Percentiles rank a stretch among this genome's conserved stretches.
phyloP scores from a whole-genome alignment of 257 asterid species.

The Solanum rostratum region DNA sequence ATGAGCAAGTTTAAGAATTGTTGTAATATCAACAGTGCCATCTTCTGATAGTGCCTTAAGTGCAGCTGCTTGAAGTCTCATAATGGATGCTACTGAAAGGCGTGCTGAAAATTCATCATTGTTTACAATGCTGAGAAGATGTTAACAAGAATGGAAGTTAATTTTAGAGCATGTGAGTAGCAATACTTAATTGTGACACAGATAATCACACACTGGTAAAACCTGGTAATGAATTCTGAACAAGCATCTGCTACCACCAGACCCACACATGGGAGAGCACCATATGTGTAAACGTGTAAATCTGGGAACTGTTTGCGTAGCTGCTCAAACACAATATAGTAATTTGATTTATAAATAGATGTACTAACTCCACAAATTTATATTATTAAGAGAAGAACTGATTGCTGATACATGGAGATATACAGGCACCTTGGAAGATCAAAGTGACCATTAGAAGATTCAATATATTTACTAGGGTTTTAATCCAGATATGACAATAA shows the following conservation, averaged over 20 bases:
- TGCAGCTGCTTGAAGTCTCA: slow-evolving; percentile 27
- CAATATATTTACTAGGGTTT: neutral
- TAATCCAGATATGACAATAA: neutral
- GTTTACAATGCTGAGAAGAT: slow-evolving; percentile 13
- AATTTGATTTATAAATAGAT: neutral
- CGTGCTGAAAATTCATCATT: slow-evolving; percentile 25
- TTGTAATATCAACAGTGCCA: slow-evolving; percentile 1
- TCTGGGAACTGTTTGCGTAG: slow-evolving; percentile 10
- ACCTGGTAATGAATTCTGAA: slow-evolving; percentile 23
- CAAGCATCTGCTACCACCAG: slow-evolving; percentile 18
- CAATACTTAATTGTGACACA: neutral
- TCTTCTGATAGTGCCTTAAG: slow-evolving; percentile 14
- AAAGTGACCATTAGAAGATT: neutral
- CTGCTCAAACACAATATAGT: slow-evolving; percentile 3
- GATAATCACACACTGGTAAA: neutral
- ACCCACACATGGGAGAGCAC: slow-evolving; percentile 23
- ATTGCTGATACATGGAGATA: neutral
- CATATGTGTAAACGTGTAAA: slow-evolving; percentile 20
- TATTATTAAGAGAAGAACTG: neutral
- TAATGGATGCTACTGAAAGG: slow-evolving; percentile 20
- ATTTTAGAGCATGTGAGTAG: neutral
- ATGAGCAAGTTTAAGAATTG: slow-evolving; percentile 6
- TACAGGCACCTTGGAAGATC: neutral
- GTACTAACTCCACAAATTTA: neutral
- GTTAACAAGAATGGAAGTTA: neutral